Evolutionary conservation across 306 rosid species (phyloP), one percentile per base, ranked within the genome.

Genomic region (Prunus mume): DNA sequence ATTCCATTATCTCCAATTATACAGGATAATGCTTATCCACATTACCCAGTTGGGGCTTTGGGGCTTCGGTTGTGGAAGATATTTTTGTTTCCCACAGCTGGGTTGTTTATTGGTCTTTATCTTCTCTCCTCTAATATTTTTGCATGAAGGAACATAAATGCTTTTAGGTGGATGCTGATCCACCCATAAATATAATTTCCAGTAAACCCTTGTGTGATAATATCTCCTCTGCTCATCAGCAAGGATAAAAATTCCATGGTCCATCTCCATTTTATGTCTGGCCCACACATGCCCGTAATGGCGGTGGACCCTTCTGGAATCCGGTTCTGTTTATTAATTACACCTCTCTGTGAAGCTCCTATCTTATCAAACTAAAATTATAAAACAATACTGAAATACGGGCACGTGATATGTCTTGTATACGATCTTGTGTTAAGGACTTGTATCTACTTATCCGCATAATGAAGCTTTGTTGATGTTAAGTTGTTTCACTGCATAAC

Each of bases 91-190:
- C 60, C 13, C 14, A 72, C 50, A 18, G 20, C 25, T 41, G 46
- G n/a, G 25, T 55, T 1, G 65, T 11, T 34, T 34, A 5, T 34
- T 47, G 4, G 43, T 61, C 81, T 86, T 81, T 83, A 67, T 84
- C 85, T 46, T 75, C 62, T 68, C 58, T 60, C 20, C 12, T 50
- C 70, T 64, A 71, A 79, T 80, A 45, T 47, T 34, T 64, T 34
- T 64, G 27, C 75, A 72, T 56, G 77, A 72, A 73, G 58, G 38
- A 76, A 74, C 78, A 86, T 84, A 76, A 86, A 77, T 84, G 85
- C 82, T 81, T 75, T 82, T 69, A 51, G 90, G 81, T 82, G 90
- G 85, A 75, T 72, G 67, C 79, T 77, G 82, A 86, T 86, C 87
- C 75, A 75, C 78, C 58, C 78, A 61, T 61, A 61, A 61, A 61